Conservation (phyloP, 2,329 filamentous ascomycete species). For the Xylogone sp. region DNA sequence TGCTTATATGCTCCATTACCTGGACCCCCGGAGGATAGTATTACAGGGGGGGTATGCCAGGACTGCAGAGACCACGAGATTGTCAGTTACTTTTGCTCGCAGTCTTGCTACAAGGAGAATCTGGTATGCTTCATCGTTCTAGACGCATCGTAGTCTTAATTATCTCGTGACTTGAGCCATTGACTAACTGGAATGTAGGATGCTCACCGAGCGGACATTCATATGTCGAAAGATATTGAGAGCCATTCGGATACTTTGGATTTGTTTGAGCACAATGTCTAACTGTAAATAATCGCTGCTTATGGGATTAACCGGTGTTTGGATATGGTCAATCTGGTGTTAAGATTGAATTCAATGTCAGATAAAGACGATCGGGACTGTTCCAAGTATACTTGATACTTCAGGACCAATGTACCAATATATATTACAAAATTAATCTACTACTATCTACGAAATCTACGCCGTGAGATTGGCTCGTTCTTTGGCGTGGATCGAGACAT, state of each 20-base stretch:
- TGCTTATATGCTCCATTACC: constrained; percentile 15
- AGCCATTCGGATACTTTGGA: neutral
- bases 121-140: constrained; percentile 8
- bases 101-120: constrained; percentile 19
- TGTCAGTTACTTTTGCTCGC: constrained; percentile 20
- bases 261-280: neutral
- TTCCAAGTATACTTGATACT: too few species aligned
- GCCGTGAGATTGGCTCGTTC: too few species aligned
- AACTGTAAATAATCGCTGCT: neutral
- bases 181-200: neutral
- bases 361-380: too few species aligned
- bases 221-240: neutral
- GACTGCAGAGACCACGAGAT: constrained; percentile 17
- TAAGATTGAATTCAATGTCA: too few species aligned
- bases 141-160: neutral
- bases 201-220: neutral
- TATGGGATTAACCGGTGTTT: neutral
- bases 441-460: too few species aligned
- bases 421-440: too few species aligned
- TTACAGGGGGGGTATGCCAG: constrained; percentile 14
- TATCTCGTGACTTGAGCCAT: neutral
- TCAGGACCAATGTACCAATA: too few species aligned
- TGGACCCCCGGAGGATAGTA: constrained; percentile 13
- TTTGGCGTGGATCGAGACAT: too few species aligned
- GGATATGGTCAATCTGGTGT: neutral